phyloP scores from a whole-genome alignment of 2,329 filamentous ascomycete genomes.

The Epicoccum sorghinum region DNA sequence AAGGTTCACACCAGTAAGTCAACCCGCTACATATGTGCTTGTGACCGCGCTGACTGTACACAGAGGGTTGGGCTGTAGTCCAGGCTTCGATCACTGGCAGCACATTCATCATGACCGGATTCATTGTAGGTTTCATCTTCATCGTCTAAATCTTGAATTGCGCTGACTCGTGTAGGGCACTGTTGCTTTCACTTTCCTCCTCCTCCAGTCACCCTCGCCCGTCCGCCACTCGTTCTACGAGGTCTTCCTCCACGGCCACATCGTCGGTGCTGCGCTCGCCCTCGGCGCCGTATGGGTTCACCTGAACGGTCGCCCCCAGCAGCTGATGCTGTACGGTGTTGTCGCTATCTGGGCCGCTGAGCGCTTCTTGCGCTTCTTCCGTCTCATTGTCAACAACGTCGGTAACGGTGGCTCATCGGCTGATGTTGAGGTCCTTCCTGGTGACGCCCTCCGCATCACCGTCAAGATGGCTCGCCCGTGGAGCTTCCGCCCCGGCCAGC shows the following conservation, averaged over 20 bases:
- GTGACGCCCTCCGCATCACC: conserved; percentile 75
- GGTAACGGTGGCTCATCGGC: conserved; percentile 70
- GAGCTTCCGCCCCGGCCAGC: conserved; percentile 75
- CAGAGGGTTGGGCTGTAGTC: conserved; percentile 59
- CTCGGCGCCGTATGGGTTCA: conserved; percentile 72
- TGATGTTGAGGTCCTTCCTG: conserved; percentile 75
- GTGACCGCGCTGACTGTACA: conserved; percentile 22
- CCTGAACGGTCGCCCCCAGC: conserved; percentile 61
- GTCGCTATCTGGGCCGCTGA: conserved; percentile 73
- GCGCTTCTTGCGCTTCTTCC: conserved; percentile 64
- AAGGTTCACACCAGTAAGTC: conserved; percentile 49
- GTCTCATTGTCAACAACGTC: conserved; percentile 69
- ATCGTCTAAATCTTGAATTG: neutral
- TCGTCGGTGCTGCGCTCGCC: conserved; percentile 64
- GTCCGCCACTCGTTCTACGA: conserved; percentile 81
- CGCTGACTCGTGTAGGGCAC: conserved; percentile 54
- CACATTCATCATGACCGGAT: conserved; percentile 65
- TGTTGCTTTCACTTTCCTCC: conserved; percentile 65
- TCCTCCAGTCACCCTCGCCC: conserved; percentile 72
- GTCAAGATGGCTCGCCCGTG: conserved; percentile 78
- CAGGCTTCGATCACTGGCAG: conserved; percentile 47
- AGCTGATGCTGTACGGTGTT: conserved; percentile 65
- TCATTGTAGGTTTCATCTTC: conserved; percentile 62
- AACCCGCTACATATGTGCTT: neutral
- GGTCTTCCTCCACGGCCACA: conserved; percentile 75